These are phyloP conservation scores for Sporobolomyces pararoseus DNA, from an alignment of 768 basidiomycete species.

Conservation along the genomic window DNA sequence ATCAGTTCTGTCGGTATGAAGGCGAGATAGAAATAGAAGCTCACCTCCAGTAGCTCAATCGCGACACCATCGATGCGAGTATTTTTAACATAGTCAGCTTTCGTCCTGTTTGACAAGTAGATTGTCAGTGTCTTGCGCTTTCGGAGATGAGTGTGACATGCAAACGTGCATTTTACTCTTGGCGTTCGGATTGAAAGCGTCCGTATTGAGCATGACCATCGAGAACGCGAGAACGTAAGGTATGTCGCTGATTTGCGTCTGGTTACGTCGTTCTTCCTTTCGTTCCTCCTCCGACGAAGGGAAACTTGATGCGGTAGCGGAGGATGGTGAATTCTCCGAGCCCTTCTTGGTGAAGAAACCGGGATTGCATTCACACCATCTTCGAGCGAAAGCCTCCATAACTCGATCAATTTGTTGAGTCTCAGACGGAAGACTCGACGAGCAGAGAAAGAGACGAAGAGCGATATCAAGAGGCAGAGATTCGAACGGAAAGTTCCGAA, in stretches of 20 bases:
- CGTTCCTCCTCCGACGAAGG: too few relatives aligned
- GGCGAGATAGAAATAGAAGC: slow-evolving; percentile 43
- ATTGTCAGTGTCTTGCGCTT: background rate
- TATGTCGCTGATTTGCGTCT: slow-evolving; percentile 54
- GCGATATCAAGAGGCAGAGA: slow-evolving; percentile 85
- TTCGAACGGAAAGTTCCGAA: slow-evolving; percentile 70
- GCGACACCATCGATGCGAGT: slow-evolving; percentile 79
- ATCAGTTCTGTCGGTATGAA: too few relatives aligned
- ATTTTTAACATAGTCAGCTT: slow-evolving; percentile 88
- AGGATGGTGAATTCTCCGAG: too few relatives aligned
- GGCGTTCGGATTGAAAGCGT: slow-evolving; percentile 96
- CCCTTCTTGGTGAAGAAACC: slow-evolving; percentile 68
- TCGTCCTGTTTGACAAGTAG: slow-evolving; percentile 52
- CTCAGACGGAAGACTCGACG: slow-evolving; percentile 84
- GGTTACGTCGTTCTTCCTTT: too few relatives aligned
- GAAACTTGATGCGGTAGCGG: too few relatives aligned
- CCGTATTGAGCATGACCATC: slow-evolving; percentile 93
- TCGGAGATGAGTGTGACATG: too few relatives aligned
- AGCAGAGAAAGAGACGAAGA: slow-evolving; percentile 81
- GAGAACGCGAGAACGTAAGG: slow-evolving; percentile 96
- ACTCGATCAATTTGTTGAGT: slow-evolving; percentile 98
- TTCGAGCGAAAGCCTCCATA: slow-evolving; percentile 85
- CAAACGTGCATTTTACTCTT: slow-evolving; percentile 75
- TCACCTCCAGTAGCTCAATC: slow-evolving; percentile 78
- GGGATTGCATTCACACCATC: slow-evolving; percentile 79